phyloP scores from a whole-genome alignment of 257 asterid species.

The Salvia rosmarinus region DNA sequence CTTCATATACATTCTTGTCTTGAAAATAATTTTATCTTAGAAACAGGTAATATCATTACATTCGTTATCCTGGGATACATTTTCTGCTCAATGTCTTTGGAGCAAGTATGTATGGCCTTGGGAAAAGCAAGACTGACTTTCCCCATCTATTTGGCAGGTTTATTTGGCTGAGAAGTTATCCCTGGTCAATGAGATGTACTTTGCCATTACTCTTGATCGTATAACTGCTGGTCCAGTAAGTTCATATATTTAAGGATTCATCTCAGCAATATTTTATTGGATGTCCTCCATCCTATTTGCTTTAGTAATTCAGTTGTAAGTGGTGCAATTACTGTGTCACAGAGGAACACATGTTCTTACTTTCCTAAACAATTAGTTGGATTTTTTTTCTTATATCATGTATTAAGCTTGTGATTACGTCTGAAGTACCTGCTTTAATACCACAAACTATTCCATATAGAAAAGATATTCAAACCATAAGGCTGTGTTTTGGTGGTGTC shows the following conservation, averaged over 20 bases:
- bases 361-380: slow-evolving; percentile 10
- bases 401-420: slow-evolving; percentile 10
- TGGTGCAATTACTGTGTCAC: background rate
- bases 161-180: slow-evolving; percentile 89
- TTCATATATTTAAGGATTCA: slow-evolving; percentile 25
- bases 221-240: slow-evolving; percentile 97
- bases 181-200: slow-evolving; percentile 98
- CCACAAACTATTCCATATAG: background rate
- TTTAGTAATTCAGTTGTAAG: slow-evolving; percentile 4
- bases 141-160: slow-evolving; percentile 53
- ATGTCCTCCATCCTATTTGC: no score
- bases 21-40: background rate
- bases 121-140: background rate
- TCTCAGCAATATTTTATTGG: background rate
- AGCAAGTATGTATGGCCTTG: background rate
- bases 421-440: background rate
- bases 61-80: background rate
- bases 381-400: background rate
- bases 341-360: background rate
- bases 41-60: background rate
- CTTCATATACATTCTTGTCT: background rate
- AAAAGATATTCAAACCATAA: background rate
- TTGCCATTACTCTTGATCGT: slow-evolving; percentile 97
- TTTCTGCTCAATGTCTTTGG: background rate
- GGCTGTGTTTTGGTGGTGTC: background rate